Base-by-base conservation (phyloP, 1,284 basidiomycete genomes). In the Cryptococcus deneoformans region DNA sequence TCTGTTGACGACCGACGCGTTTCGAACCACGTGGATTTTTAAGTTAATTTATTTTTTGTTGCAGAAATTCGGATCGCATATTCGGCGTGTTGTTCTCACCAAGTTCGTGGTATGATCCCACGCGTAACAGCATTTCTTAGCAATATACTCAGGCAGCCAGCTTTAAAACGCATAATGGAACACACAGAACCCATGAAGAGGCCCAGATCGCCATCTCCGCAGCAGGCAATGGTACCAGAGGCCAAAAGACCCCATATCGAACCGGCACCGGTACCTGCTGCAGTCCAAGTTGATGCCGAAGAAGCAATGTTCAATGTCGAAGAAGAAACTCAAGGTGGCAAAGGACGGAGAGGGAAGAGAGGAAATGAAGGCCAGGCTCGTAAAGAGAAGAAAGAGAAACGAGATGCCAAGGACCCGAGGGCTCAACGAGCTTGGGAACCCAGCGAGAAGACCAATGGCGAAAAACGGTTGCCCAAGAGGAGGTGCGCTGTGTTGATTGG, bases 401-500 rank as follows among this genome's bases (percentile, higher is more conserved):
- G 56, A 57, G 50, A 50, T 49, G 12, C 48, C 50, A 14, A 47
- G 51, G 36, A 54, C 60, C 46, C 34, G 47, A 39, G 56, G 58
- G 35, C 53, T 51, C 55, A 57, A 29, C 51, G 54, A 12, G 55
- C 53, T 29, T 60, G 58, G 58, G 47, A 52, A 29, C 55, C 58
- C 1, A 53, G 58, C 20, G 54, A 60, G 49, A 56, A 50, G 52
- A 49, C 52, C 38, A 59, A 56, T 48, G 57, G 59, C 12, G 52
- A 54, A 37, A 42, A 24, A 35, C 65, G 79, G 39, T 66, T 83
- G 53, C 81, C 81, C 11, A 84, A 84, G 75, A 79, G 80, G 67
- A 80, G 81, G 62, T 80, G 80, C n/a, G 82, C 82, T 0, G 70
- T 84, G 24, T 64, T 82, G 40, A 68, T 84, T 37, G 83, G 82